Conservation (phyloP, 1,284 basidiomycete species). For the Cronartium quercuum region DNA sequence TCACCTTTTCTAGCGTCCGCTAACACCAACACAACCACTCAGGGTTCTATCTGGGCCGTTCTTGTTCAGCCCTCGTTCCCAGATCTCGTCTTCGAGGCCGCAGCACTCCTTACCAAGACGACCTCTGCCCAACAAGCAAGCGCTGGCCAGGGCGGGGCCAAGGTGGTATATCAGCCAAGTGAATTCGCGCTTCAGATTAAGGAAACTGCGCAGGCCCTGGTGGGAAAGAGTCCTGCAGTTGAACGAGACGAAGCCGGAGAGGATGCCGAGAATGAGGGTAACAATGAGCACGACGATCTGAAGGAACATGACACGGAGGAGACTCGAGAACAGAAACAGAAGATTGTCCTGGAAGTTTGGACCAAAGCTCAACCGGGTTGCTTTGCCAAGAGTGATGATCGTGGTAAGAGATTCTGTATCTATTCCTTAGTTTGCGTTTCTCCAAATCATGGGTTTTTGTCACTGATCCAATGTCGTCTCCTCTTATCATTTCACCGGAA, state of each 20-base stretch:
- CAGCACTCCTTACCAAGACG: slow-evolving; percentile 24
- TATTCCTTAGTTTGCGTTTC: neutral
- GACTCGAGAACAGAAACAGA: slow-evolving; percentile 11
- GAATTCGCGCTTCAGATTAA: slow-evolving; percentile 32
- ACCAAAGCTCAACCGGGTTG: slow-evolving; percentile 23
- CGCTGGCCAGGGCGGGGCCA: neutral
- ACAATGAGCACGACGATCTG: slow-evolving; percentile 4
- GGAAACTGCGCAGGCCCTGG: slow-evolving; percentile 19
- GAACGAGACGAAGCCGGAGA: neutral
- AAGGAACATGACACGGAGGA: slow-evolving; percentile 26
- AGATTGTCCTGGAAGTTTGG: slow-evolving; percentile 29
- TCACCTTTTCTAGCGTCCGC: slow-evolving; percentile 33
- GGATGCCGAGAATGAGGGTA: neutral
- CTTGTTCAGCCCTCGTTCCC: slow-evolving; percentile 30
- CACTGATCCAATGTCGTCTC: neutral
- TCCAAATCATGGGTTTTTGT: too few relatives aligned
- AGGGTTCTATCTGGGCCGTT: slow-evolving; percentile 33
- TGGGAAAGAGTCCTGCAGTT: neutral
- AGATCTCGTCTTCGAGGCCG: slow-evolving; percentile 34
- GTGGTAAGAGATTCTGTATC: slow-evolving; percentile 5
- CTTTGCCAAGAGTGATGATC: slow-evolving; percentile 35
- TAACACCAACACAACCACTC: slow-evolving; percentile 13
- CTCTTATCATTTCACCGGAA: neutral
- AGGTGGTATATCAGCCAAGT: slow-evolving; percentile 8
- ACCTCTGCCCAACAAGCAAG: neutral